Percentiles rank a stretch among this genome's conserved stretches.
phyloP scores from a whole-genome alignment of 2,329 filamentous ascomycete genomes.

The Thermochaetoides dissita region DNA sequence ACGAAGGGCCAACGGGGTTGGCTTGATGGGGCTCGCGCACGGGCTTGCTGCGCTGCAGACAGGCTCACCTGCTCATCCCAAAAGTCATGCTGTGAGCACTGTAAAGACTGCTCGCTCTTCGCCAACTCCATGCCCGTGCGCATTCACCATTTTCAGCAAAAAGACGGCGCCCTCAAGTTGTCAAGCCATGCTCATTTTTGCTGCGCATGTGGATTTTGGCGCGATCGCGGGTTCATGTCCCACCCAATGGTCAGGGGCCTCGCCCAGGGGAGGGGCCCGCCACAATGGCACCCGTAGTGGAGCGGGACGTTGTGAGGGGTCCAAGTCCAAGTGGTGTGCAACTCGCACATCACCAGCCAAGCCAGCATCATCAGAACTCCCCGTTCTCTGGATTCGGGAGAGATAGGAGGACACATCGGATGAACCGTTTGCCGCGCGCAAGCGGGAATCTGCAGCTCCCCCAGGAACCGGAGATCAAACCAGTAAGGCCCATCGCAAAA shows the following conservation, averaged over 20 bases:
- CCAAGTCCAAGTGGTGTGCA: neutral
- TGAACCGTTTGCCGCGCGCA: too few species aligned
- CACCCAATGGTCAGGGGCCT: neutral
- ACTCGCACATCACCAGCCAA: conserved; percentile 1
- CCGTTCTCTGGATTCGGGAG: too few species aligned
- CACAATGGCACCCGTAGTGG: conserved; percentile 11
- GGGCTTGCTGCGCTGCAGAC: neutral
- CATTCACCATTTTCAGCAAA: too few species aligned
- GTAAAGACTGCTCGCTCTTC: too few species aligned
- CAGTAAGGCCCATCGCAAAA: too few species aligned
- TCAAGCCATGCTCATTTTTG: conserved; percentile 7
- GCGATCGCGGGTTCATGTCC: conserved; percentile 13
- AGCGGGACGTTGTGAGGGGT: conserved; percentile 6
- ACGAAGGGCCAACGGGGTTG: too few species aligned
- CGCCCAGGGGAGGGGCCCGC: conserved; percentile 4
- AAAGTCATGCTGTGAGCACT: too few species aligned
- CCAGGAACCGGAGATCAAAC: too few species aligned
- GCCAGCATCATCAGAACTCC: neutral
- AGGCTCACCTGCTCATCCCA: too few species aligned
- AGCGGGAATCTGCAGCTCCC: too few species aligned
- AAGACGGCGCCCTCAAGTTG: neutral
- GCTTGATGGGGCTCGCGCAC: neutral
- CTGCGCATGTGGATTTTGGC: conserved; percentile 3
- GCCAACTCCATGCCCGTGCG: too few species aligned
- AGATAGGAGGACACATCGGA: too few species aligned